These are phyloP conservation scores for Phytophthora palmivora DNA, from an alignment of 352 stramenopile genomes.

Conservation along the genomic window DNA sequence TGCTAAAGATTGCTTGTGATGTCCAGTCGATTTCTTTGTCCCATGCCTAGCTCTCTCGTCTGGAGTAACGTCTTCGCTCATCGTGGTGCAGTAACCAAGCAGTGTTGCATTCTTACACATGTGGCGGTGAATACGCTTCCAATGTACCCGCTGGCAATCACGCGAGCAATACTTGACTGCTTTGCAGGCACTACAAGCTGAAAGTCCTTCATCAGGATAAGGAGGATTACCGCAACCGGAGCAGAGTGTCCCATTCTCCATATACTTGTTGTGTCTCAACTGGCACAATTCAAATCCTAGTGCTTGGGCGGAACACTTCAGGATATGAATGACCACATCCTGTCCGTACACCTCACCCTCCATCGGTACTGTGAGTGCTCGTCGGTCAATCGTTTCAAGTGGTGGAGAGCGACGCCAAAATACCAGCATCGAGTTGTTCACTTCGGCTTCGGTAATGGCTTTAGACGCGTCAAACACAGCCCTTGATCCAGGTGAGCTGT, in stretches of 20 bases:
- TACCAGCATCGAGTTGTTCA: constrained; percentile 32
- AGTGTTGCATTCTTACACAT: constrained; percentile 37
- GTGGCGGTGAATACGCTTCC: constrained; percentile 40
- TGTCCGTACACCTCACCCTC: constrained; percentile 32
- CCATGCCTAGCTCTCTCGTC: constrained; percentile 8
- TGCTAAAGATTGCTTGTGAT: not conserved
- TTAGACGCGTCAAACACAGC: constrained; percentile 3
- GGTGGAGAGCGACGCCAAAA: constrained; percentile 39
- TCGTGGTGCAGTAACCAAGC: constrained; percentile 25
- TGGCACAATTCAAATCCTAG: constrained; percentile 35
- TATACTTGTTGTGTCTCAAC: constrained; percentile 34
- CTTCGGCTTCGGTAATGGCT: constrained; percentile 19
- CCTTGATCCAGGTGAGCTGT: constrained; percentile 5
- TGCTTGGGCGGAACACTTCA: constrained; percentile 29
- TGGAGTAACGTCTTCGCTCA: constrained; percentile 36
- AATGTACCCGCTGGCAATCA: constrained; percentile 41
- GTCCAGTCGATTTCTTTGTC: not conserved
- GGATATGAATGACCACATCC: constrained; percentile 37
- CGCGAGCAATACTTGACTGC: constrained; percentile 39
- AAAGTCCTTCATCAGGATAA: constrained; percentile 19
- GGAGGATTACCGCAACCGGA: constrained; percentile 26
- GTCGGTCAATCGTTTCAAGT: constrained; percentile 35
- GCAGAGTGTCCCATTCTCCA: constrained; percentile 30
- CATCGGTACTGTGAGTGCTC: constrained; percentile 25
- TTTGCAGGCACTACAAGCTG: constrained; percentile 38